Base-by-base conservation (phyloP, 495 filamentous ascomycete genomes). In the Xylaria palmicola region DNA sequence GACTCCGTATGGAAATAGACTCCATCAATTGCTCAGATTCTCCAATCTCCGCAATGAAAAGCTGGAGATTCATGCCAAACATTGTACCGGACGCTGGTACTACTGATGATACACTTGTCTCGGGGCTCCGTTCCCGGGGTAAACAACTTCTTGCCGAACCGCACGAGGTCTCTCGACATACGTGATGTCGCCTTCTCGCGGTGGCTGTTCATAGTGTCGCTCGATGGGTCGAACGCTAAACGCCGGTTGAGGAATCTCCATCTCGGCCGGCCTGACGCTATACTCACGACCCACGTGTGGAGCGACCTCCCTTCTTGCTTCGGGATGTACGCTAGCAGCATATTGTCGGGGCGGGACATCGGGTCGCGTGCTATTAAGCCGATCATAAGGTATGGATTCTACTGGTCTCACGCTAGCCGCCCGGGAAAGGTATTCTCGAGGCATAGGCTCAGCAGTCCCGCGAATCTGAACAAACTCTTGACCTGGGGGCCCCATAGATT, bases 351-450 rank as follows among this genome's bases (percentile, higher is more conserved):
- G 62, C 15, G 72, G 71, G 26, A 70, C 60, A 32, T 84, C 77
- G 1, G 84, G 83, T 13, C 78, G 78, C 36, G 83, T 74, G 54
- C 81, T 84, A 22, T 76, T 77, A 52, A 83, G 77, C 30, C 83
- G 78, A 56, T 80, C 68, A 51, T 79, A 79, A 20, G 83, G 81
- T 29, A 77, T 60, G 30, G 73, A 65, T 43, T 78, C 77, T 15
- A 63, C 49, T 3, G 86, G 86, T 52, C 84, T 81, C 20, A 86
- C 82, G 68, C 85, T 89, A 8, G 80, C 63, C 29, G 83, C 75
- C 56, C 85, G 75, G 24, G 85, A 65, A n/a, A 84, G 68, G 52
- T 83, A 81, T 37, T 86, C 83, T 17, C 79, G 76, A 12, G 83
- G 73, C 6, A 74, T 39, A 30, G 80, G 77, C 30, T 77, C 76